Evolutionary conservation across 1,284 basidiomycete species (phyloP).

Genomic region (Heterobasidion irregulare): DNA sequence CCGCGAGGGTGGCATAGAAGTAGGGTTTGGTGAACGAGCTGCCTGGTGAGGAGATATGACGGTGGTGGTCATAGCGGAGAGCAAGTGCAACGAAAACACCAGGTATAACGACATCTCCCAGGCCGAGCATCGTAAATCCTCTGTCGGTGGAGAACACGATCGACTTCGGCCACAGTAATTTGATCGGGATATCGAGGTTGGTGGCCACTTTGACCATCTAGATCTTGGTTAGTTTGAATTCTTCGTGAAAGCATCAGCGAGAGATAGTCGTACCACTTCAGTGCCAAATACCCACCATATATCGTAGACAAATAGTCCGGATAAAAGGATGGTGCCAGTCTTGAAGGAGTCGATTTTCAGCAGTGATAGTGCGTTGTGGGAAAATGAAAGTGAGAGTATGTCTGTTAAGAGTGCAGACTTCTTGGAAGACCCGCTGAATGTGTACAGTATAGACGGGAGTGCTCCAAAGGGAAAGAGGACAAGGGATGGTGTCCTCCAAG

Average conservation of each 20-base stretch:
- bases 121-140: constrained; percentile 87
- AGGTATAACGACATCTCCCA: constrained; percentile 88
- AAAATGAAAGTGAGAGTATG: constrained; percentile 78
- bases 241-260: neutral
- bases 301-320: constrained; percentile 82
- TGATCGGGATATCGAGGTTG: constrained; percentile 90
- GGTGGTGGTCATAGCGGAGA: constrained; percentile 78
- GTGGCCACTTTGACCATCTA: constrained; percentile 93
- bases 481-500: constrained; percentile 56
- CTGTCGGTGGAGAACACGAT: constrained; percentile 41
- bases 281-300: constrained; percentile 86
- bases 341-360: constrained; percentile 87
- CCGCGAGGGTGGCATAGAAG: constrained; percentile 64
- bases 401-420: constrained; percentile 75
- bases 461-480: constrained; percentile 57
- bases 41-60: constrained; percentile 17
- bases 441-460: constrained; percentile 64
- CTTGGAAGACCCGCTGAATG: constrained; percentile 33
- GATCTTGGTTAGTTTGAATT: neutral
- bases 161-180: constrained; percentile 81
- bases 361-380: constrained; percentile 75
- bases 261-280: constrained; percentile 48
- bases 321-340: constrained; percentile 80
- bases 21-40: constrained; percentile 59
- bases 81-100: constrained; percentile 88